Evolutionary conservation across 2,329 filamentous ascomycete species (phyloP).

Genomic region (Claviceps fusiformis): DNA sequence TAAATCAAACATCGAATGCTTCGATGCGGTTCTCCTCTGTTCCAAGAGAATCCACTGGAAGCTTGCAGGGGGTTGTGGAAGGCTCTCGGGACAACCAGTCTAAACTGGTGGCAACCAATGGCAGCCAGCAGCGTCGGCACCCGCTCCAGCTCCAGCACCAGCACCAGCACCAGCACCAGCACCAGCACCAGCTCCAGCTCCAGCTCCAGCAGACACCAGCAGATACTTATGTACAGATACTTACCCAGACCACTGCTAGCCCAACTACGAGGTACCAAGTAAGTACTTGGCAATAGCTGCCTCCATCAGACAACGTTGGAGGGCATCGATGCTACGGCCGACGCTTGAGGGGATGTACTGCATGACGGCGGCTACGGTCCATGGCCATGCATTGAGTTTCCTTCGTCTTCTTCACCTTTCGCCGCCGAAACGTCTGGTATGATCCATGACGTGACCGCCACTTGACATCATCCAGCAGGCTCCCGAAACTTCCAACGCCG

Average conservation of each 20-base stretch:
- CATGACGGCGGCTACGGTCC: too few relatives aligned
- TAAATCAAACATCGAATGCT: constrained; percentile 23
- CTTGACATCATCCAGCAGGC: constrained; percentile 18
- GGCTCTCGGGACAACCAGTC: constrained; percentile 3
- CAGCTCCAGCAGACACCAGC: not conserved
- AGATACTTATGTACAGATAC: too few relatives aligned
- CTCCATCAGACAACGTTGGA: not conserved
- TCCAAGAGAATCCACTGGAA: constrained; percentile 27
- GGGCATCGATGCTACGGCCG: not conserved
- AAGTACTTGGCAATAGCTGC: not conserved
- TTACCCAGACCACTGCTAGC: not conserved
- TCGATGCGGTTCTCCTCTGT: constrained; percentile 31
- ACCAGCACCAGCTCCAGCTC: too few relatives aligned
- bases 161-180: too few relatives aligned
- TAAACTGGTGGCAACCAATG: not conserved
- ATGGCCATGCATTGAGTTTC: too few relatives aligned
- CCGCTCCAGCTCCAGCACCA: not conserved
- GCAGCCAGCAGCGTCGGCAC: not conserved
- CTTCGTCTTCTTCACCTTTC: not conserved
- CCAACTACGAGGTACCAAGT: too few relatives aligned
- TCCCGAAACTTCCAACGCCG: constrained; percentile 19
- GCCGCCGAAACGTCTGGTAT: not conserved
- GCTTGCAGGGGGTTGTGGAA: constrained; percentile 22
- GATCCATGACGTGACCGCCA: constrained; percentile 5
- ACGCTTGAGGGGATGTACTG: not conserved